Percentiles rank a stretch among this genome's conserved stretches.
Conservation (phyloP, 139 green algal species). For the Mesotaenium endlicherianum region DNA sequence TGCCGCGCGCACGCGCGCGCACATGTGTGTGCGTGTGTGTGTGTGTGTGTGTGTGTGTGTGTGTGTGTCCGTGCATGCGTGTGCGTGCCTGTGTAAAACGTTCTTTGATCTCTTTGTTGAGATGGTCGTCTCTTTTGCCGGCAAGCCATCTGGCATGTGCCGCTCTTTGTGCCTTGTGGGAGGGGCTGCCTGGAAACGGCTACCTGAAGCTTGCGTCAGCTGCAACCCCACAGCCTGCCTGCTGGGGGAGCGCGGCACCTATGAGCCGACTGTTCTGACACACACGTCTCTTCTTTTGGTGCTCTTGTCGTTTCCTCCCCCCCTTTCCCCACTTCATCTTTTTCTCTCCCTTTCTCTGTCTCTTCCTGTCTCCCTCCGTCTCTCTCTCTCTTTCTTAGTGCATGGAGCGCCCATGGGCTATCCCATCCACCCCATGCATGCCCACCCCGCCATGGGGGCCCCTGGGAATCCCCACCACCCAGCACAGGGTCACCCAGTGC, state of each 20-base stretch:
- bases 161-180: neutral
- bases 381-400: neutral
- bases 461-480: too few species aligned
- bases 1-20: too few species aligned
- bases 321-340: neutral
- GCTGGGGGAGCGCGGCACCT: neutral
- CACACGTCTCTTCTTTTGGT: neutral
- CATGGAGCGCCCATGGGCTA: neutral
- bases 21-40: too few species aligned
- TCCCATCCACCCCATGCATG: slow-evolving; percentile 1
- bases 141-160: neutral
- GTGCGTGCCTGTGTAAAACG: too few species aligned
- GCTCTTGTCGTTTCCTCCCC: neutral
- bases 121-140: neutral
- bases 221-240: neutral
- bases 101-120: too few species aligned
- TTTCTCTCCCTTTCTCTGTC: neutral
- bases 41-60: too few species aligned
- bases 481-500: neutral
- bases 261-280: neutral
- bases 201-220: neutral
- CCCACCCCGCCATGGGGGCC: neutral
- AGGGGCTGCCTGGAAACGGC: neutral
- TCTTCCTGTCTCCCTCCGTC: neutral
- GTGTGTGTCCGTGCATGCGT: too few species aligned